phyloP scores from a whole-genome alignment of 306 rosid species.

The Chamaecrista fasciculata region DNA sequence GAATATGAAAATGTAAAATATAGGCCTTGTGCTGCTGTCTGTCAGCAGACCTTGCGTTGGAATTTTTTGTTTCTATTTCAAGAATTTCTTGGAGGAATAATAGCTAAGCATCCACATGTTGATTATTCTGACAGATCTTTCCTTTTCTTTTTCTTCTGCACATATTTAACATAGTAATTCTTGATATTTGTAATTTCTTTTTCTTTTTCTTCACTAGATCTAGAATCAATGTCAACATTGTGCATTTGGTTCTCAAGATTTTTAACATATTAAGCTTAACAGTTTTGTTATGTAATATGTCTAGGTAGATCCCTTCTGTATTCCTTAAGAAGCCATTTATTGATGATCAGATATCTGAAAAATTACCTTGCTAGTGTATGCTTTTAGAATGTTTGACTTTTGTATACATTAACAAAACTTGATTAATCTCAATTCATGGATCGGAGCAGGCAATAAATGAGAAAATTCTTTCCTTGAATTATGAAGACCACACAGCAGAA shows the following conservation, averaged over 20 bases:
- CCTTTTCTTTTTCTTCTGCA: background rate
- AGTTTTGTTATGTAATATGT: background rate
- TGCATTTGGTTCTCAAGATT: background rate
- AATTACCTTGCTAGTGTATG: slow-evolving; percentile 7
- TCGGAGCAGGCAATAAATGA: slow-evolving; percentile 84
- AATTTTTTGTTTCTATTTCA: slow-evolving; percentile 4
- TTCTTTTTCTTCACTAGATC: background rate
- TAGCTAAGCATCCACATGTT: slow-evolving; percentile 2
- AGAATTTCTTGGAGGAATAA: slow-evolving; percentile 2
- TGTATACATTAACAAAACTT: slow-evolving; percentile 3
- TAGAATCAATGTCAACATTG: background rate
- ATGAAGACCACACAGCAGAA: slow-evolving; percentile 85
- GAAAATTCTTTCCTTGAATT: slow-evolving; percentile 72
- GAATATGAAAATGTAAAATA: background rate
- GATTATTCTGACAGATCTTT: slow-evolving; percentile 6
- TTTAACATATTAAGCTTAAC: background rate
- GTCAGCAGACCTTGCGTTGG: background rate
- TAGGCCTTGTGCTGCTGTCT: background rate
- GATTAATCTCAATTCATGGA: slow-evolving; percentile 15
- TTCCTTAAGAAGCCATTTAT: slow-evolving; percentile 6
- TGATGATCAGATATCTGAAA: slow-evolving; percentile 18
- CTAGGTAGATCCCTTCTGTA: background rate
- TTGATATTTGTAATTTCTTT: background rate
- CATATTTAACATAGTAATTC: slow-evolving; percentile 16
- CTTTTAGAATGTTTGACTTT: slow-evolving; percentile 22